Percentiles rank a stretch among this genome's conserved stretches.
Evolutionary conservation across 2,329 filamentous ascomycete genomes (phyloP).

Genomic region (Epichloe baconii): DNA sequence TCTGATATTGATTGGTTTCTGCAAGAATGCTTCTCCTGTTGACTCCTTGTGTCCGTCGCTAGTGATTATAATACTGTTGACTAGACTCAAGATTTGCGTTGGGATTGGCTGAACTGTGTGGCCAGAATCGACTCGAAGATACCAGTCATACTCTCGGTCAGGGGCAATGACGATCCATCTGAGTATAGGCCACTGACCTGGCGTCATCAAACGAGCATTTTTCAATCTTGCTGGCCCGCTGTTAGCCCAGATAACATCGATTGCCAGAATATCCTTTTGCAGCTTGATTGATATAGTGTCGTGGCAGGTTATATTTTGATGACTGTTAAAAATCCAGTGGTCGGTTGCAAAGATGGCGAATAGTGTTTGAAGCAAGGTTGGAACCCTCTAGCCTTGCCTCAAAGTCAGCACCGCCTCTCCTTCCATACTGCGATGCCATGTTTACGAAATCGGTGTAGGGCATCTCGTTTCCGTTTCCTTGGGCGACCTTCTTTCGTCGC

Average conservation of each 20-base stretch:
- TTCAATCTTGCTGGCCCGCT: slow-evolving; percentile 10
- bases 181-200: slow-evolving; percentile 13
- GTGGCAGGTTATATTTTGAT: slow-evolving; percentile 6
- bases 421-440: slow-evolving; percentile 15
- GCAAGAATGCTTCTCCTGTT: background rate
- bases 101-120: slow-evolving; percentile 10
- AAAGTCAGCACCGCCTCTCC: slow-evolving; percentile 17
- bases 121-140: slow-evolving; percentile 17
- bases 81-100: slow-evolving; percentile 9
- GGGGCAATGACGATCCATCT: slow-evolving; percentile 22
- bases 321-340: slow-evolving; percentile 6
- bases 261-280: slow-evolving; percentile 10
- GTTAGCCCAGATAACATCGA: slow-evolving; percentile 7
- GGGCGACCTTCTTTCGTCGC: slow-evolving; percentile 13
- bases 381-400: slow-evolving; percentile 8
- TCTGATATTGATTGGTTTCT: background rate
- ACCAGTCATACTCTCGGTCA: slow-evolving; percentile 25
- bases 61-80: slow-evolving; percentile 11
- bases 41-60: background rate
- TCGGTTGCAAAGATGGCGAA: slow-evolving; percentile 6
- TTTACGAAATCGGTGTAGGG: slow-evolving; percentile 13
- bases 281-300: slow-evolving; percentile 10
- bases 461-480: slow-evolving; percentile 9
- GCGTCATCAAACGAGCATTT: slow-evolving; percentile 10
- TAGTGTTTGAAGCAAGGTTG: slow-evolving; percentile 1